Evolutionary conservation across 2,329 filamentous ascomycete genomes (phyloP).

Genomic region (Neofusicoccum sp.): DNA sequence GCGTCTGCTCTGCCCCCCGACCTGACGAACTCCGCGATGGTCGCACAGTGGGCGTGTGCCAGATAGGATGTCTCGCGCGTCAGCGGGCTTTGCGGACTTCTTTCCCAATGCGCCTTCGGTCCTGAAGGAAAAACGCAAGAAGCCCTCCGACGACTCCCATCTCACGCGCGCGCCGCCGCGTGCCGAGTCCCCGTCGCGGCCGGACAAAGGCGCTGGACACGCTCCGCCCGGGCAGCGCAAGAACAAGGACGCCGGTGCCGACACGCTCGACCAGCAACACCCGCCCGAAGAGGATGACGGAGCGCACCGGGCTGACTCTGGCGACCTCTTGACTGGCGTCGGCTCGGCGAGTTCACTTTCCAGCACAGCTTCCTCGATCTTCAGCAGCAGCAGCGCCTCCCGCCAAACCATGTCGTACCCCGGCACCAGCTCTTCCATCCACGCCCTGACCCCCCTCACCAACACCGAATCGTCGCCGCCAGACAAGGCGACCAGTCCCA

Average conservation of each 20-base stretch:
- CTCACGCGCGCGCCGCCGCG: slow-evolving; percentile 15
- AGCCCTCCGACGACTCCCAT: slow-evolving; percentile 21
- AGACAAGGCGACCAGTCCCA: slow-evolving; percentile 56
- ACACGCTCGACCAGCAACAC: slow-evolving; percentile 18
- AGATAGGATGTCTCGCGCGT: slow-evolving; percentile 68
- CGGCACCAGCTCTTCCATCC: slow-evolving; percentile 53
- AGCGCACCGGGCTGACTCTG: slow-evolving; percentile 55
- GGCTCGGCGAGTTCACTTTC: slow-evolving; percentile 71
- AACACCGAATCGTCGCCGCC: slow-evolving; percentile 64
- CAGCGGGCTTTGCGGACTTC: slow-evolving; percentile 81
- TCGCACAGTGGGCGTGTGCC: slow-evolving; percentile 27
- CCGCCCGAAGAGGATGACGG: slow-evolving; percentile 47
- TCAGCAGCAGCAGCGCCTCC: slow-evolving; percentile 56
- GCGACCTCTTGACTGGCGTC: slow-evolving; percentile 68
- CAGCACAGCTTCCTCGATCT: slow-evolving; percentile 69
- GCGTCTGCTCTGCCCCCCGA: slow-evolving; percentile 1
- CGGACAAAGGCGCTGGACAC: slow-evolving; percentile 20
- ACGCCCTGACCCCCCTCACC: slow-evolving; percentile 64
- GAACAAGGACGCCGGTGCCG: slow-evolving; percentile 21
- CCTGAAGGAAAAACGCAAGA: slow-evolving; percentile 47
- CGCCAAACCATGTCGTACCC: slow-evolving; percentile 52
- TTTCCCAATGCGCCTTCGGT: slow-evolving; percentile 75
- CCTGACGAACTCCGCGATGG: slow-evolving; percentile 23
- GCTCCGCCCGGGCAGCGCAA: slow-evolving; percentile 19
- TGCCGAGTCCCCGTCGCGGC: slow-evolving; percentile 18